Evolutionary conservation across 345 rosid species (phyloP).

Genomic region (Arabis hirsuta): DNA sequence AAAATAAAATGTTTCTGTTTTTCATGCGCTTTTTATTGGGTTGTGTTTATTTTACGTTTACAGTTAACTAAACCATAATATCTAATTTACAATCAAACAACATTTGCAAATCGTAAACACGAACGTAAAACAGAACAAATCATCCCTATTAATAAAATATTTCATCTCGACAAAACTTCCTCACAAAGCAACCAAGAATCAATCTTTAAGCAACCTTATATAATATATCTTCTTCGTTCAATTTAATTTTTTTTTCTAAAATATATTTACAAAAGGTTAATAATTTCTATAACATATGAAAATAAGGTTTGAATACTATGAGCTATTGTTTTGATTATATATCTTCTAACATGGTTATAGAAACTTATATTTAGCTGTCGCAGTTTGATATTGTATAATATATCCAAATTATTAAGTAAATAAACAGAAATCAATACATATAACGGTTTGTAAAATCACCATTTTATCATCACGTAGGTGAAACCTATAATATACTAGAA

Average conservation of each 20-base stretch:
- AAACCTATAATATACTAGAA: no score
- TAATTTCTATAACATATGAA: background rate
- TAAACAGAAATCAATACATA: no score
- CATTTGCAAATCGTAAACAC: background rate
- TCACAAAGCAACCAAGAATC: constrained; percentile 15
- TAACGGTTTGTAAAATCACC: no score
- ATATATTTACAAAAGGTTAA: background rate
- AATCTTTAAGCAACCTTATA: constrained; percentile 2
- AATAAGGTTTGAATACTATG: background rate
- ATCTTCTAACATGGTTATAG: no score
- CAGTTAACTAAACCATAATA: background rate
- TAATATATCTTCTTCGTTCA: background rate
- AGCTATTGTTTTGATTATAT: background rate
- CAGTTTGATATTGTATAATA: background rate
- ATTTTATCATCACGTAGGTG: no score
- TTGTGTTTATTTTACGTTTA: background rate
- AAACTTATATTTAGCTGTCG: no score
- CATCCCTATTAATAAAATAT: background rate
- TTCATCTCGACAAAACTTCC: background rate
- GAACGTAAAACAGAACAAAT: background rate
- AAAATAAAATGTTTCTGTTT: background rate
- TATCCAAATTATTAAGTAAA: no score
- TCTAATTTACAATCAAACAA: background rate
- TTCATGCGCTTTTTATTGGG: no score
- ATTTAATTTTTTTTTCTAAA: background rate